Conservation (phyloP, 192 early-diverging fungal genomes). For the Kickxella alabastrina region DNA sequence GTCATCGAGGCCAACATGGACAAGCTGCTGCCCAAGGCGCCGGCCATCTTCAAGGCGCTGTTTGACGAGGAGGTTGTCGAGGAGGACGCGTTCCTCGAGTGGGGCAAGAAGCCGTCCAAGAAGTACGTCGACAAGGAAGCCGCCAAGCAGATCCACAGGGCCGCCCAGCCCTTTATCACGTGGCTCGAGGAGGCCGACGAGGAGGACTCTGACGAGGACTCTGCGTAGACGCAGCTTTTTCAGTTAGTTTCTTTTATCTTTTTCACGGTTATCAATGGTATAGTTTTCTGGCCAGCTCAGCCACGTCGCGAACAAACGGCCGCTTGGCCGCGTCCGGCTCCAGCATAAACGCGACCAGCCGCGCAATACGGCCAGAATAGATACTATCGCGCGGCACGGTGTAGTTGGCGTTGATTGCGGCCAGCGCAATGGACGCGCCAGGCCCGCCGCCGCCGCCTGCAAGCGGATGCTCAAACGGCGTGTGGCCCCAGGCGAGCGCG, state of each 20-base stretch:
- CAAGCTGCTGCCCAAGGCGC: conserved; percentile 60
- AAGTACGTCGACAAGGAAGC: conserved; percentile 82
- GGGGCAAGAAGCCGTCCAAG: conserved; percentile 81
- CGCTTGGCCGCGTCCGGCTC: conserved; percentile 55
- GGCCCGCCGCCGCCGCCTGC: too few relatives aligned
- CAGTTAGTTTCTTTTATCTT: conserved; percentile 12
- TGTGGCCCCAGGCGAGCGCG: conserved; percentile 64
- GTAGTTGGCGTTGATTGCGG: conserved; percentile 64
- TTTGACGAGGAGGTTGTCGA: conserved; percentile 90
- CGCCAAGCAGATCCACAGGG: conserved; percentile 76
- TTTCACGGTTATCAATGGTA: conserved; percentile 11
- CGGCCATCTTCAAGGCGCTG: conserved; percentile 79
- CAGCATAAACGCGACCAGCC: conserved; percentile 61
- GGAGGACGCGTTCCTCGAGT: conserved; percentile 84
- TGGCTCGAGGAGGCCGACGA: conserved; percentile 90
- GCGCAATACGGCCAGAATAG: conserved; percentile 55
- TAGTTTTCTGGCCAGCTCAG: conserved; percentile 25
- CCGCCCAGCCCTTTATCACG: conserved; percentile 82
- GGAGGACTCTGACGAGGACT: conserved; percentile 57
- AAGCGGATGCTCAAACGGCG: conserved; percentile 66
- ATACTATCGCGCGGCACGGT: conserved; percentile 47
- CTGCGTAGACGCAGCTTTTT: too few relatives aligned
- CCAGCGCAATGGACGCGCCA: conserved; percentile 68
- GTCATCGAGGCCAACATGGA: conserved; percentile 63
- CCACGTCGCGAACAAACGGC: conserved; percentile 59